Conservation (phyloP, 805 yeast species). For the Candida sanyiensis region DNA sequence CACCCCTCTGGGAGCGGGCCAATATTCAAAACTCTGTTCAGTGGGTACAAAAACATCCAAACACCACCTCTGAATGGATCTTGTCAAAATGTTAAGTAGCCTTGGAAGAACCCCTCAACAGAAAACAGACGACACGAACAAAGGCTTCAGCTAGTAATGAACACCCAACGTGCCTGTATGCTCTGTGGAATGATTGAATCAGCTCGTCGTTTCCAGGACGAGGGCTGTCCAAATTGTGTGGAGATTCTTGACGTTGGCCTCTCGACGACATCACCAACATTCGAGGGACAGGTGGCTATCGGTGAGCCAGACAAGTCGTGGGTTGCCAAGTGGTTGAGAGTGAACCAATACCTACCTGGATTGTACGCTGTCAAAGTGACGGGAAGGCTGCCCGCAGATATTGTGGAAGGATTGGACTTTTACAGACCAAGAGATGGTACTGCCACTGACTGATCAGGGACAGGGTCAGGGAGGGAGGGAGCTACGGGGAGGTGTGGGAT, state of each 20-base stretch:
- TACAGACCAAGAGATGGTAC: constrained; percentile 96
- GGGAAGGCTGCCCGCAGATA: constrained; percentile 87
- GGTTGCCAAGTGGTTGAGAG: constrained; percentile 95
- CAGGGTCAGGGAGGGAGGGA: background rate
- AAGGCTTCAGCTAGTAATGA: background rate
- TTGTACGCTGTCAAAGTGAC: constrained; percentile 89
- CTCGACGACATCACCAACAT: constrained; percentile 86
- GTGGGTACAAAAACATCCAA: background rate
- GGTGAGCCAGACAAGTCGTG: constrained; percentile 83
- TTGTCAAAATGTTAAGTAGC: too few species aligned
- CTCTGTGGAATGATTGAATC: constrained; percentile 91
- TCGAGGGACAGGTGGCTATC: constrained; percentile 90
- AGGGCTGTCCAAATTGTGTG: constrained; percentile 97
- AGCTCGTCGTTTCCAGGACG: constrained; percentile 62
- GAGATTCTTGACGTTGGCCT: constrained; percentile 83
- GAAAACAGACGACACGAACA: background rate
- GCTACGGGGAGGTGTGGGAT: too few species aligned
- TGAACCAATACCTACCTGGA: constrained; percentile 84
- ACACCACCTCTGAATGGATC: too few species aligned
- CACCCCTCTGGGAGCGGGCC: too few species aligned
- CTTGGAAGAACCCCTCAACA: background rate
- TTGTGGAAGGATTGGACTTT: constrained; percentile 63
- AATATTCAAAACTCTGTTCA: too few species aligned
- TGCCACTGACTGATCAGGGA: constrained; percentile 46
- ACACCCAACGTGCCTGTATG: constrained; percentile 74